Percentiles rank a stretch among this genome's conserved stretches.
Conservation (phyloP, 495 filamentous ascomycete genomes). For the Neurospora sp. region DNA sequence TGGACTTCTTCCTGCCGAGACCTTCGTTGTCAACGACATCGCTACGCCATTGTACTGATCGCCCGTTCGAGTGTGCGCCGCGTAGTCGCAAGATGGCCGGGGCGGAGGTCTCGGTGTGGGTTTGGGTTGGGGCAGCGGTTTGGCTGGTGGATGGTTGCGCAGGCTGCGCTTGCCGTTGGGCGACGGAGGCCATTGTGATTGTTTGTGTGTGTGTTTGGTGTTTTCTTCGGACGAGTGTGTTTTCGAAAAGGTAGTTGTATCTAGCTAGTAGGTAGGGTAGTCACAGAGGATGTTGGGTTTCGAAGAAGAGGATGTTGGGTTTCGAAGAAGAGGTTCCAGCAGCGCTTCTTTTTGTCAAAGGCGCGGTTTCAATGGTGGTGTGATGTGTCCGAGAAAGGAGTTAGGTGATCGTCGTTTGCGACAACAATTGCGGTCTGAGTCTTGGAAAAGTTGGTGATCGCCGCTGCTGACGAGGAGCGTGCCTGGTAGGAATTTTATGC, state of each 20-base stretch:
- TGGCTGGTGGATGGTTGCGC: slow-evolving; percentile 12
- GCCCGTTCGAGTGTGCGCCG: slow-evolving; percentile 28
- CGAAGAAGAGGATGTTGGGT: background rate
- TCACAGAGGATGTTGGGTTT: background rate
- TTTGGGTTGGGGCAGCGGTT: slow-evolving; percentile 2
- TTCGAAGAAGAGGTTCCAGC: background rate
- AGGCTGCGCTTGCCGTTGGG: slow-evolving; percentile 8
- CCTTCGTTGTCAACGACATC: slow-evolving; percentile 96
- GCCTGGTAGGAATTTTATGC: background rate
- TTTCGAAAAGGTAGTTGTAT: background rate
- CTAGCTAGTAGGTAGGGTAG: background rate
- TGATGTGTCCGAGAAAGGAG: background rate
- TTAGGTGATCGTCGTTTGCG: background rate
- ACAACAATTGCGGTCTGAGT: background rate
- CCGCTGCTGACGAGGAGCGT: background rate
- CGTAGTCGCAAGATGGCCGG: slow-evolving; percentile 38
- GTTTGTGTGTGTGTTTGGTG: background rate
- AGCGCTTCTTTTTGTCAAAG: background rate
- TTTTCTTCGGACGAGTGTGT: background rate
- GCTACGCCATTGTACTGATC: slow-evolving; percentile 79
- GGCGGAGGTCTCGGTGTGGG: slow-evolving; percentile 14
- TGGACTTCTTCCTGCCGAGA: slow-evolving; percentile 83
- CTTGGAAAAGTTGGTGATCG: background rate
- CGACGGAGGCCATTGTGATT: slow-evolving; percentile 13
- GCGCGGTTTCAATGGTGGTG: background rate